Evolutionary conservation across 805 yeast species (phyloP).

Genomic region (Sugiyamaella chiloensis): DNA sequence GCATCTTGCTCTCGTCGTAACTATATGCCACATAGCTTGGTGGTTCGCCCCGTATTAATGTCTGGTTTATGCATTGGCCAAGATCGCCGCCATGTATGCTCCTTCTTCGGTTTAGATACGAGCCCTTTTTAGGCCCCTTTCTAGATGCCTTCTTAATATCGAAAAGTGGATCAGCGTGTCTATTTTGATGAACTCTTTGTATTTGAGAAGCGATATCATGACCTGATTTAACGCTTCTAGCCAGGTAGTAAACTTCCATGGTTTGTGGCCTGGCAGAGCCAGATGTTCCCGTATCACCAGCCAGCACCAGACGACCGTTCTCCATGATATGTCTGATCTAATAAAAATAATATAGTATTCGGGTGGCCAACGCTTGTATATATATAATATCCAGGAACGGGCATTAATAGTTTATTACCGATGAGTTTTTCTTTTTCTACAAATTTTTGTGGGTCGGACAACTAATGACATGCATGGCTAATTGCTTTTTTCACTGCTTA

Average conservation of each 20-base stretch:
- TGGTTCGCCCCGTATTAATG: too few species aligned
- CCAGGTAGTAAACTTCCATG: slow-evolving; percentile 12
- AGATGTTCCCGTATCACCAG: background rate
- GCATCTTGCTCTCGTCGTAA: slow-evolving; percentile 7
- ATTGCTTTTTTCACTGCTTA: background rate
- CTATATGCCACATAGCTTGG: background rate
- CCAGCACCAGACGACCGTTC: background rate
- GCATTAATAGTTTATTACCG: too few species aligned
- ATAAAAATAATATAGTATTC: too few species aligned
- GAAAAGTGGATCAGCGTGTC: slow-evolving; percentile 21
- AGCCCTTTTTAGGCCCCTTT: background rate
- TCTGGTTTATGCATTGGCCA: background rate
- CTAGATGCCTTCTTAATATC: slow-evolving; percentile 14
- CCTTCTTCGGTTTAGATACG: background rate
- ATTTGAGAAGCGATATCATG: slow-evolving; percentile 17
- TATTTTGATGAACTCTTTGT: slow-evolving; percentile 14
- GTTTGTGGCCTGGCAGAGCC: background rate
- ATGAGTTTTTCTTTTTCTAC: background rate
- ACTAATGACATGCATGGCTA: background rate
- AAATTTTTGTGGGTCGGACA: too few species aligned
- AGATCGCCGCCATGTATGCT: background rate
- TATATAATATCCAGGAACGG: too few species aligned
- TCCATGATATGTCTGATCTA: too few species aligned
- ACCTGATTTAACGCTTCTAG: slow-evolving; percentile 9
- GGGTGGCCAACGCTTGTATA: too few species aligned